Base-by-base conservation (phyloP, 495 filamentous ascomycete species). In the Choiromyces venosus region DNA sequence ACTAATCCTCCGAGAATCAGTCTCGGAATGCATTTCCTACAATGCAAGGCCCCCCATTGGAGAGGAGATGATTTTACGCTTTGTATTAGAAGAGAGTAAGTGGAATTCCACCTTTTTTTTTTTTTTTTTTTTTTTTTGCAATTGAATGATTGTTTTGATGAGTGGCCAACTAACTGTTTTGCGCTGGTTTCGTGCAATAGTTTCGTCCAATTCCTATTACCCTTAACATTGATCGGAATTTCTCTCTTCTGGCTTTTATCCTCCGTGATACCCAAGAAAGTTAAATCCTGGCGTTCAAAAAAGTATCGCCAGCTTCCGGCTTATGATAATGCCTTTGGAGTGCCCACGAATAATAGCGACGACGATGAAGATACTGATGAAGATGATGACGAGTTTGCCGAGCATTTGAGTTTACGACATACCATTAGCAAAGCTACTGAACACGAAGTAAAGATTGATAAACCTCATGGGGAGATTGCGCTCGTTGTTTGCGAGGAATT, bases 41-140 rank as follows among this genome's bases (percentile, higher is more conserved):
- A 88, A 79, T 99, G 95, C 83, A 82, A 87, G 78, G 89, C 89
- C 82, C 91, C 93, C 66, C 85, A 93, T 79, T 99, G 95, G 95
- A 87, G 85, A 78, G 84, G 86, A 73, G 95, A 99, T 83, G 96
- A 99, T 83, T 91, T 99, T 81, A 91, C 91, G 16, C 84, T 82
- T 68, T 98, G 96, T 83, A 94, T 99, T 81, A 90, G 93, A 80
- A 88, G 87, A 85, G 93, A 96, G 94, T 97, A 83, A 83, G 91
- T 84, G 3, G 29, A 46, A 35, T 46, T n/a, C 56, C 25, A 9
- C 33, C 40, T 33, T 66, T 33, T 65, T 70, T 29, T 46, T 44
- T 67, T 67, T 73, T 29, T n/a, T 56, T 67, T 36, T 65, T 33
- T 25, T 29, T 25, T 29, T 44, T 35, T 68, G 29, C 36, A 75